Conservation (phyloP, 1,284 basidiomycete species). For the Clitocybe nebularis region DNA sequence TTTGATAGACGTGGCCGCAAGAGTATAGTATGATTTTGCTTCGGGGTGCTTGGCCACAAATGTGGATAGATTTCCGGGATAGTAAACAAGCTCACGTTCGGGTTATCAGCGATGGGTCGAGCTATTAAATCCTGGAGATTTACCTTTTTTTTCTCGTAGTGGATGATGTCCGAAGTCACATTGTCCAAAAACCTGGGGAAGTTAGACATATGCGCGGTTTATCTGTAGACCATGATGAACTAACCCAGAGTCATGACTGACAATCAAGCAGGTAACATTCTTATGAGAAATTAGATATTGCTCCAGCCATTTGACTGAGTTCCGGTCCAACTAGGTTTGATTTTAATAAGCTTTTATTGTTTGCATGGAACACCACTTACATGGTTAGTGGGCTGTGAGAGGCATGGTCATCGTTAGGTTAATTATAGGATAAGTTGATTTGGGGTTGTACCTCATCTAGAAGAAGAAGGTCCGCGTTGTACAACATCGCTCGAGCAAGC, state of each 20-base stretch:
- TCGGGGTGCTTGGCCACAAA: constrained; percentile 93
- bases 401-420: too few species aligned
- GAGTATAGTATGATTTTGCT: constrained; percentile 96
- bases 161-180: constrained; percentile 96
- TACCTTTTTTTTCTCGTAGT: constrained; percentile 95
- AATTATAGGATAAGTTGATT: constrained; percentile 1
- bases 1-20: constrained; percentile 92
- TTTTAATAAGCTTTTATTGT: neutral
- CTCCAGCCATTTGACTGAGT: constrained; percentile 93
- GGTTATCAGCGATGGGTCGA: neutral
- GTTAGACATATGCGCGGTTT: too few species aligned
- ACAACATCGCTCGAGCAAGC: constrained; percentile 91
- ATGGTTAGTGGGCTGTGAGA: constrained; percentile 82
- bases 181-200: constrained; percentile 84
- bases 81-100: constrained; percentile 75
- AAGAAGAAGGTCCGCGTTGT: constrained; percentile 91
- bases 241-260: constrained; percentile 96
- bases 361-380: constrained; percentile 40
- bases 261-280: constrained; percentile 88
- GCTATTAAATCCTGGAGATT: too few species aligned
- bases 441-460: constrained; percentile 66
- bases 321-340: constrained; percentile 68
- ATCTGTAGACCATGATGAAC: constrained; percentile 6
- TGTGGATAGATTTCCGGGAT: constrained; percentile 88
- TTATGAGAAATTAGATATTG: constrained; percentile 81